Base-by-base conservation (phyloP, 495 filamentous ascomycete genomes). In the Xylaria longipes region DNA sequence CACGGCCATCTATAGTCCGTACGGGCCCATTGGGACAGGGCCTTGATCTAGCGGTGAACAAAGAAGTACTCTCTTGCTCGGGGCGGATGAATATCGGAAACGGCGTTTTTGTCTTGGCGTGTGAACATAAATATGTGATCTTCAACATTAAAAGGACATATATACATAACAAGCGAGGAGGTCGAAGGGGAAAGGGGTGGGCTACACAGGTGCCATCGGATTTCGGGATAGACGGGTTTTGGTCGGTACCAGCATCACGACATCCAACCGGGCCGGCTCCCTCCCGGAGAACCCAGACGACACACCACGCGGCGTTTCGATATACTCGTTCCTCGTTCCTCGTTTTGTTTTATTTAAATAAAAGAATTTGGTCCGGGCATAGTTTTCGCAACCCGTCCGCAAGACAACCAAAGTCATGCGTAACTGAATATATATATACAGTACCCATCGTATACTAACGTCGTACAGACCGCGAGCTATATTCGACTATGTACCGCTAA, bases 1-100 rank as follows among this genome's bases (percentile, higher is more conserved):
- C 5, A 71, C 71, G 14, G 68, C 73, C 1, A 66, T 74, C 31
- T 79, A 77, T 27, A 71, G 46, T 31, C 52, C 77, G 14, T 79
- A 76, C 67, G 70, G 70, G 7, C 69, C 61, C n/a, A 71, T 66
- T 6, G 62, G 58, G 25, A 58, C 69, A n/a, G 69, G 60, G n/a
- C 45, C 62, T 33, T 71, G 29, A 66, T 29, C 7, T 45, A 9
- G 46, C 7, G 45, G 22, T 48, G 45, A n/a, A 48, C 17, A 45
- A n/a, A 48, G 17, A 45, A 45, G 14, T 22, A 64, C 25, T 35
- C 29, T 20, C 4, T 33, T 27, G 37, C 46, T 35, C 12, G 48
- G 50, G 25, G 25, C 22, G 11, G 8, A 17, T 2, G 52, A 7
- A 7, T 17, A 56, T 17, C 27, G 14, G 20, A 14, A 31, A 31